Base-by-base conservation (phyloP, 176 grass and related monocot genomes). In the Phoenix dactylifera region DNA sequence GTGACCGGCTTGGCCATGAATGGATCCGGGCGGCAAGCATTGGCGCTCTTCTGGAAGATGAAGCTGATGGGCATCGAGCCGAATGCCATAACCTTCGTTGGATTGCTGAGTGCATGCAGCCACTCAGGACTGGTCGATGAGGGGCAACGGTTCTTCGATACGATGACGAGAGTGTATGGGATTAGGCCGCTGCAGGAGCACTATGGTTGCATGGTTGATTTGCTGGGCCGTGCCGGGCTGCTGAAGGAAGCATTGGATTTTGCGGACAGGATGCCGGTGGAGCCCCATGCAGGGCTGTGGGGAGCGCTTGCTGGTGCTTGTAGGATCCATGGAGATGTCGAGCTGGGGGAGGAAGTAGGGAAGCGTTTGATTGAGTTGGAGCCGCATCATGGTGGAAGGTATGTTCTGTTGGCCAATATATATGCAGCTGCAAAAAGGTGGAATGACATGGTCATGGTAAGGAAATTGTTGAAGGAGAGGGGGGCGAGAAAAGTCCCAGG, bases 41-140 rank as follows among this genome's bases (percentile, higher is more conserved):
- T 89, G 1, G 66, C 82, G 0, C 68, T 89, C 28, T 82, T 90
- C 18, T 90, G 82, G 87, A 85, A 90, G 75, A 90, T 90, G 87
- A 82, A 79, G 50, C 19, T 76, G 59, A 54, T 52, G 4, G 75
- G 82, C 35, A 52, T 76, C 55, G 71, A 24, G 12, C 87, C 87
- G 14, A 82, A 90, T 30, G 59, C 62, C 20, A 60, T 90, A 63
- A 85, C 87, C 18, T 90, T 90, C 57, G 76, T 85, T 3, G 87
- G 63, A 2, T 66, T 90, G 67, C 65, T 90, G 29, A 58, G 72
- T 10, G 82, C 82, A 22, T 90, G 87, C n/a, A 66, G 82, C 55
- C 87, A 90, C 64, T 76, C 82, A 35, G 87, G 87, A 12, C 55
- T 90, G 2, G 70, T 89, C 2, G 25, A 58, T 1, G 86, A 85